Conservation (phyloP, 2,329 filamentous ascomycete species). For the Aspergillus sp. region DNA sequence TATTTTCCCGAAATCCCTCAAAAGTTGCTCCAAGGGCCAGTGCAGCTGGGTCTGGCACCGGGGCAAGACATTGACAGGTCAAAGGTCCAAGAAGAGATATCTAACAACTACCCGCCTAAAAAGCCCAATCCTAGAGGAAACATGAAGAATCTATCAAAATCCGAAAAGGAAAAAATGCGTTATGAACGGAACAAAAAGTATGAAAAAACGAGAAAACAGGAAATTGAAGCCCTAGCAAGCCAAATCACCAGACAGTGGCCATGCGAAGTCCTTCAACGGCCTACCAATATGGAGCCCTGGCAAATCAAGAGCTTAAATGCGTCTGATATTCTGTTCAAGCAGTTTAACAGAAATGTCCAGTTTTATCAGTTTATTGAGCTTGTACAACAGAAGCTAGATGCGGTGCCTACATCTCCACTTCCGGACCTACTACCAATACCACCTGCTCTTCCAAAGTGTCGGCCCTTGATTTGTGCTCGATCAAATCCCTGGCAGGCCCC, state of each 20-base stretch:
- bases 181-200: background rate
- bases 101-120: constrained; percentile 7
- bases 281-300: background rate
- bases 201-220: background rate
- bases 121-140: background rate
- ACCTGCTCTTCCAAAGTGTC: background rate
- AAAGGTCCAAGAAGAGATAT: background rate
- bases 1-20: background rate
- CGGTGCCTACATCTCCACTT: background rate
- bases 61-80: background rate
- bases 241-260: background rate
- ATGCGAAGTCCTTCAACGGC: background rate
- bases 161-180: background rate
- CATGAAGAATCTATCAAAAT: background rate
- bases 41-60: background rate
- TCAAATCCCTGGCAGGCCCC: background rate
- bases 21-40: background rate
- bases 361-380: background rate
- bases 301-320: background rate
- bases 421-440: background rate
- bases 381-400: background rate
- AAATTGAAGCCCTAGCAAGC: background rate
- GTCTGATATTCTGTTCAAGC: background rate
- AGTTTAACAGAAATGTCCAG: background rate
- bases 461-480: background rate